These are phyloP conservation scores for Leishmania turanica DNA, from an alignment of 208 protist genomes.

Conservation along the genomic window DNA sequence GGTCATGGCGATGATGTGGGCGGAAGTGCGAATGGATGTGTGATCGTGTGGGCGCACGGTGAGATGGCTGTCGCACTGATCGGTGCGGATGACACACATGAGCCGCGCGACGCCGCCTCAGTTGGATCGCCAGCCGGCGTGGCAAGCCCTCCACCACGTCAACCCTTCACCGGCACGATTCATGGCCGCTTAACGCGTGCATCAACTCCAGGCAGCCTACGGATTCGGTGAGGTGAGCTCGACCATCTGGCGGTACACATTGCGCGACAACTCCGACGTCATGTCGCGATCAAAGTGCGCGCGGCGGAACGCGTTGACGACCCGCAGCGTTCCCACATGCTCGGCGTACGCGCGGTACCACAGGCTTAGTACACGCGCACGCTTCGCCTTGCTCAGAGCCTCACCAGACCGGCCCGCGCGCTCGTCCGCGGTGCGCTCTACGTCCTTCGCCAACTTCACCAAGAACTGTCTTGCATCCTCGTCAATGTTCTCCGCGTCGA, in stretches of 20 bases:
- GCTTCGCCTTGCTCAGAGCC: slow-evolving; percentile 46
- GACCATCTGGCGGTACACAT: slow-evolving; percentile 26
- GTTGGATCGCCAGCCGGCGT: background rate
- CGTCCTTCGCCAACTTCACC: slow-evolving; percentile 50
- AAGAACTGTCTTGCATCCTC: slow-evolving; percentile 54
- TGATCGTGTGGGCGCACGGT: background rate
- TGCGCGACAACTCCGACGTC: slow-evolving; percentile 22
- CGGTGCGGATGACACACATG: too few relatives aligned
- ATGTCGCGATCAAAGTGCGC: slow-evolving; percentile 27
- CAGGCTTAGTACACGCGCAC: slow-evolving; percentile 51
- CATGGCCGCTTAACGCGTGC: background rate
- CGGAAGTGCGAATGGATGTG: background rate
- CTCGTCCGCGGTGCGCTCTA: slow-evolving; percentile 30
- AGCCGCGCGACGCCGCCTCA: background rate
- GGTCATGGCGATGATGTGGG: background rate
- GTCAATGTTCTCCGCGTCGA: slow-evolving; percentile 45
- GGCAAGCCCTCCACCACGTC: background rate
- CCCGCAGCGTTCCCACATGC: slow-evolving; percentile 47
- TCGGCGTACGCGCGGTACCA: slow-evolving; percentile 70
- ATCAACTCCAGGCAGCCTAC: background rate
- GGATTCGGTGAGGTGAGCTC: slow-evolving; percentile 12
- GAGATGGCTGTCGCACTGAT: background rate
- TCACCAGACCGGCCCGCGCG: slow-evolving; percentile 35
- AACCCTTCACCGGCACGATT: background rate
- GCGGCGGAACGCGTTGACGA: slow-evolving; percentile 70